Evolutionary conservation across 768 basidiomycete genomes (phyloP), one percentile per base, ranked within the genome.

Genomic region (Tricholoma furcatifolium): DNA sequence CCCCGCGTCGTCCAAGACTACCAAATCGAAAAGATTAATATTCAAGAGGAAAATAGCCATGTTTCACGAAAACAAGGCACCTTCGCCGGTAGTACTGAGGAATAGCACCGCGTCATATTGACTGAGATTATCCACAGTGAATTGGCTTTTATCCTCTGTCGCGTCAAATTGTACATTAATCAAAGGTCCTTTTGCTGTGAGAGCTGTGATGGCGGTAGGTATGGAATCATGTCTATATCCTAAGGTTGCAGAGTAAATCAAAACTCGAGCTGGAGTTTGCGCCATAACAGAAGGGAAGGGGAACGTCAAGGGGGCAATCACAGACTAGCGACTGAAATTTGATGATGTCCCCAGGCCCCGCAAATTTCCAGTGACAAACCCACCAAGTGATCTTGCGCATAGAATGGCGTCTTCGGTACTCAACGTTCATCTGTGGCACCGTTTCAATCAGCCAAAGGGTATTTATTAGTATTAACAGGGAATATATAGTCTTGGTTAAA

Each of bases 221-320:
- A 91, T 91, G 3, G 84, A 86, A 54, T 88, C 88, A 60, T 91
- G 89, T 53, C 87, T 73, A 65, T 78, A 91, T 4, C 76, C 79
- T 6, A 67, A 63, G 0, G 85, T 89, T 2, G 79, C 79, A 18
- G 85, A 81, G 58, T 83, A 88, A 15, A 84, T 78, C 31, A 88
- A 72, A 8, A 89, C 60, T n/a, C 70, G 69, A 6, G 75, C 70
- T 43, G 60, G 62, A n/a, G 52, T 21, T 21, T 47, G 49, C 2
- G 43, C 45, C 45, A 50, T 54, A 3, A 44, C 39, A 30, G 20
- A 52, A 18, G 34, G 45, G 20, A 27, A 3, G 3, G 27, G 3
- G 27, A 27, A 7, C 27, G n/a, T n/a, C n/a, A n/a, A 27, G 27
- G 27, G 27, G 27, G 4, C 27, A 27, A 27, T 27, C 27, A 27